A percentile compares a stretch with the other conserved stretches of the same genome.
These are phyloP conservation scores for Botryotinia convoluta DNA, from an alignment of 2,329 filamentous ascomycete genomes.

Conservation along the genomic window DNA sequence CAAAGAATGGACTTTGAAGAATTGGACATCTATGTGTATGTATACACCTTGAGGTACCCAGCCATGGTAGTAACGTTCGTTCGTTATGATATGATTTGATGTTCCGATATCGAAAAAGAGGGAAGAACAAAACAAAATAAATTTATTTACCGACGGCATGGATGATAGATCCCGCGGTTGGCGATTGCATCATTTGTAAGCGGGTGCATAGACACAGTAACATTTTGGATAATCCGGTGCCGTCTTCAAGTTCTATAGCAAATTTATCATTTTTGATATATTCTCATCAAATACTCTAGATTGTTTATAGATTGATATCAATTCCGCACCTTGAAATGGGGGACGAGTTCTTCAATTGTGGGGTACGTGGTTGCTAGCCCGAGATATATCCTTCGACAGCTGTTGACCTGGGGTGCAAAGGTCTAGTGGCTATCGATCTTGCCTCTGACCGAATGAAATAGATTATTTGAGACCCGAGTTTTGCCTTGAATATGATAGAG, in stretches of 20 bases:
- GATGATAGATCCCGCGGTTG: not conserved
- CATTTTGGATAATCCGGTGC: not conserved
- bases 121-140: not conserved
- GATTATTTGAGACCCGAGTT: not conserved
- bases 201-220: not conserved
- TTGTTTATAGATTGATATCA: not conserved
- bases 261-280: not conserved
- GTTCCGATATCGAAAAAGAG: not conserved
- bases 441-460: not conserved
- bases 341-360: conserved; percentile 14
- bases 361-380: not conserved
- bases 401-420: not conserved
- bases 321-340: not conserved
- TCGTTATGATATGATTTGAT: not conserved
- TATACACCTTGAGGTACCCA: not conserved
- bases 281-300: not conserved
- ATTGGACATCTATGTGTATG: not conserved
- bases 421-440: not conserved
- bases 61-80: not conserved
- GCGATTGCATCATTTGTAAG: not conserved
- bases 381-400: not conserved
- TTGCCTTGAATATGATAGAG: not conserved
- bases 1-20: not conserved
- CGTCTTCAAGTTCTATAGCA: not conserved
- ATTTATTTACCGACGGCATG: conserved; percentile 3